Percentiles rank a stretch among this genome's conserved stretches.
Conservation (phyloP, 164 flowering plant species). For the Taxillus chinensis region DNA sequence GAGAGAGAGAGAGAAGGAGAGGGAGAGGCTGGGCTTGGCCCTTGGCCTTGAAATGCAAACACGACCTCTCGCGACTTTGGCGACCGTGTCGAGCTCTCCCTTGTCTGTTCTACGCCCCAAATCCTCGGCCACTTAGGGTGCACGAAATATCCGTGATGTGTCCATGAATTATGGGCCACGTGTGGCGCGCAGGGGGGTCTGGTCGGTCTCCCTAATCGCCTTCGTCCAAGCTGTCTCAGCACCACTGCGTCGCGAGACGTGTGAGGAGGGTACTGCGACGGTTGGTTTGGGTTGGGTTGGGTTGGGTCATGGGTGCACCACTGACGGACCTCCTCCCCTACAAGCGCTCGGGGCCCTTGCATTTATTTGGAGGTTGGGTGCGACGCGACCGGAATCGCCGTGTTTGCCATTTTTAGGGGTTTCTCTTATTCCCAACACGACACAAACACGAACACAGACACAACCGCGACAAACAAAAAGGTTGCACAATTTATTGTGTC, state of each 20-base stretch:
- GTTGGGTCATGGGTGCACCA: not conserved
- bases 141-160: no score
- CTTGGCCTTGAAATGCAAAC: no score
- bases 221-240: not conserved
- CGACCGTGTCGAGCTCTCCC: no score
- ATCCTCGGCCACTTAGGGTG: no score
- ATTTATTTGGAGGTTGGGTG: slow-evolving; percentile 1
- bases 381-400: slow-evolving; percentile 8
- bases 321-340: slow-evolving; percentile 15
- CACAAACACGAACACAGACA: not conserved
- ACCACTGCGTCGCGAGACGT: not conserved
- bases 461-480: no score
- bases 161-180: not conserved
- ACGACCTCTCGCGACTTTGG: no score
- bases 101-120: no score
- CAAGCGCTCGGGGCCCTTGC: slow-evolving; percentile 10
- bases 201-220: not conserved
- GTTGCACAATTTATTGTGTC: no score
- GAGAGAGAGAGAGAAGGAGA: no score
- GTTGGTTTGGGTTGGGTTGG: not conserved
- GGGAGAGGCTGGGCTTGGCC: no score
- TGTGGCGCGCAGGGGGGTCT: not conserved
- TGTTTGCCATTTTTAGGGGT: not conserved
- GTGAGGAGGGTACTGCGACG: not conserved
- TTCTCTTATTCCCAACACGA: not conserved